A percentile compares a stretch with the other conserved stretches of the same genome.
These are phyloP conservation scores for Petasospora fabianii DNA, from an alignment of 1,139 yeast genomes.

Conservation along the genomic window DNA sequence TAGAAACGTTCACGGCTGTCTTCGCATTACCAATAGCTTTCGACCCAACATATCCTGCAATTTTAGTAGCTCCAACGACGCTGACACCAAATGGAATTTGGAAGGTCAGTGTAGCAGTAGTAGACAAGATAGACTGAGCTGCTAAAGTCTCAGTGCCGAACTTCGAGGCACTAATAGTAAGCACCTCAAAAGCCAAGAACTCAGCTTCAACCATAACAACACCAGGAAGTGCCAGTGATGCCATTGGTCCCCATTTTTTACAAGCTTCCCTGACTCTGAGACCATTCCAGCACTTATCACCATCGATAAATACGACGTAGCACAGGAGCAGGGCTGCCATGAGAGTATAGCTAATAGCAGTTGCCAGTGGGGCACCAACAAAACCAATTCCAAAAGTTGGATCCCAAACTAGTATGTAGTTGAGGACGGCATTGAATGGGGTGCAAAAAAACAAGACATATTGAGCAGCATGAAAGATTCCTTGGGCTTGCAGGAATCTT, in stretches of 20 bases:
- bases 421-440: conserved; percentile 35
- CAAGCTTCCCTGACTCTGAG: conserved; percentile 30
- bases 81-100: conserved; percentile 41
- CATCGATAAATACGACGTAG: conserved; percentile 35
- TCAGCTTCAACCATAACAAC: conserved; percentile 42
- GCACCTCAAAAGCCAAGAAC: conserved; percentile 40
- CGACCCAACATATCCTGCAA: conserved; percentile 38
- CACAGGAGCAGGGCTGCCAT: conserved; percentile 33
- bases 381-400: conserved; percentile 35
- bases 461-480: conserved; percentile 40
- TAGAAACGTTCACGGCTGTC: conserved; percentile 30
- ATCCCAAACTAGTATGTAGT: conserved; percentile 36
- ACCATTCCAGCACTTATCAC: conserved; percentile 42
- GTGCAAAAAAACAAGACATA: conserved; percentile 36
- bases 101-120: conserved; percentile 37
- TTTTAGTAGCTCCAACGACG: conserved; percentile 39
- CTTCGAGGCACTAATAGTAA: conserved; percentile 38
- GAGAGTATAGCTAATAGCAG: conserved; percentile 35
- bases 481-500: conserved; percentile 40
- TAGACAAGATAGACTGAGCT: conserved; percentile 40
- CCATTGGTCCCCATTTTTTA: conserved; percentile 35
- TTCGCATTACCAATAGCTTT: conserved; percentile 29
- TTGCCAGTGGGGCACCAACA: conserved; percentile 41
- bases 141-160: conserved; percentile 41
- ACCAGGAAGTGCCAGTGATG: conserved; percentile 38